Evolutionary conservation across 1,284 basidiomycete genomes (phyloP).

Genomic region (Blastosporella zonata): DNA sequence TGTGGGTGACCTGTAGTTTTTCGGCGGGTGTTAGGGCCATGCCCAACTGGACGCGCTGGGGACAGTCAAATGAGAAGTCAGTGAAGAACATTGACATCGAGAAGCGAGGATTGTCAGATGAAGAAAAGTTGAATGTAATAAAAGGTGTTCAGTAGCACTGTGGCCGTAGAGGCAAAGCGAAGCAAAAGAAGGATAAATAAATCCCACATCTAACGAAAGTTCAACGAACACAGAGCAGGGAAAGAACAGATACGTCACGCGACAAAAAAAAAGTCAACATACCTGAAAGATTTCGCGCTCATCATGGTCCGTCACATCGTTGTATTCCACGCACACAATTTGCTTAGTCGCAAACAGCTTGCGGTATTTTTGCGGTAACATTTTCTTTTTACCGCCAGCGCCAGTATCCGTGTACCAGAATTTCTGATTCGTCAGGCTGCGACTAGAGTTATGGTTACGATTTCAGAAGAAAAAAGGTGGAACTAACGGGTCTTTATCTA

Average conservation of each 20-base stretch:
- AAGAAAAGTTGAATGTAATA: too few relatives aligned
- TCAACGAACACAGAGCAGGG: too few relatives aligned
- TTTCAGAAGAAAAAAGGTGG: background rate
- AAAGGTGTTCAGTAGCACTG: too few relatives aligned
- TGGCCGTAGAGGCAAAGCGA: too few relatives aligned
- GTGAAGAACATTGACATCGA: background rate
- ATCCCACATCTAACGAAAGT: too few relatives aligned
- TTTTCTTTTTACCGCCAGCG: conserved; percentile 19
- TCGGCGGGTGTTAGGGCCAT: conserved; percentile 72
- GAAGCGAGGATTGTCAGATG: too few relatives aligned
- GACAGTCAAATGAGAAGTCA: background rate
- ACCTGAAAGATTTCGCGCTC: conserved; percentile 80
- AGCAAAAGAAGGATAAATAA: too few relatives aligned
- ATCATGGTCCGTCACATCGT: conserved; percentile 52
- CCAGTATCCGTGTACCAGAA: conserved; percentile 48
- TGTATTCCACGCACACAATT: conserved; percentile 71
- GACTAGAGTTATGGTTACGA: background rate
- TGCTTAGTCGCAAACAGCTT: conserved; percentile 63
- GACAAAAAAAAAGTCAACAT: conserved; percentile 9
- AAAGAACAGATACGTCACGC: too few relatives aligned
- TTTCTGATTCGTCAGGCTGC: conserved; percentile 36
- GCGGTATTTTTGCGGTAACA: conserved; percentile 47
- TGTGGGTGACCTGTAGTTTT: conserved; percentile 62
- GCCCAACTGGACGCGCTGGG: conserved; percentile 70
- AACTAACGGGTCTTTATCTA: conserved; percentile 56